Base-by-base conservation (phyloP, 2,329 filamentous ascomycete genomes). In the Ilyonectria destructans region DNA sequence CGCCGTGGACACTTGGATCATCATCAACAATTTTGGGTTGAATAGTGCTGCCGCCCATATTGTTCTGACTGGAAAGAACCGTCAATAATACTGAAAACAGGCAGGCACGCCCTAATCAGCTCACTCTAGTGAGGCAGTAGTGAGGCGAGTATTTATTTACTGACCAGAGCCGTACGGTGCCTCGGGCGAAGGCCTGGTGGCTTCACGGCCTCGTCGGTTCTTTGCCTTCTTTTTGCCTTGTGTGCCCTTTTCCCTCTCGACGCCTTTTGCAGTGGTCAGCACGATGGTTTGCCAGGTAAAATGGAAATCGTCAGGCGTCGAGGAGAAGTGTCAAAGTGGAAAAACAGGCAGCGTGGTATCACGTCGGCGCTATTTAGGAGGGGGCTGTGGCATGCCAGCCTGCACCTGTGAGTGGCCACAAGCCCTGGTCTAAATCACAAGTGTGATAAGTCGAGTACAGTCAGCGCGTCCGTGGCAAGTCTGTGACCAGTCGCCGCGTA, bases 101-200 rank as follows among this genome's bases (percentile, higher is more conserved):
- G 29, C 23, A 33, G 26, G 19, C 48, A 31, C 26, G 4, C 13
- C 21, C 46, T 8, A 31, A 15, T 29, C 10, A 35, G 26, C 17
- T n/a, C 29, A 52, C 49, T 7, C 13, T n/a, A 6, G 35, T 21
- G 61, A 58, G 45, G 45, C 15, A 26, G n/a, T 23, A 26, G 13
- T 49, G 29, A 59, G 56, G 55, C 62, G 23, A 31, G 48, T 40
- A 21, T 65, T 65, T 55, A 59, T 65, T 46, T 13, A 35, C 29
- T 31, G 19, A 23, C 55, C 19, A 19, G n/a, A 26, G 23, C 17
- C n/a, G 13, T 26, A 29, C 54, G 21, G 31, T 43, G 40, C 40
- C 15, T 43, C 40, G n/a, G 31, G 46, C 29, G 23, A 60, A 17
- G 51, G 56, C 26, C 48, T 46, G 46, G 62, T 40, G 37, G 62